phyloP scores from a whole-genome alignment of 495 filamentous ascomycete species.

The Astrocystis sublimbata region DNA sequence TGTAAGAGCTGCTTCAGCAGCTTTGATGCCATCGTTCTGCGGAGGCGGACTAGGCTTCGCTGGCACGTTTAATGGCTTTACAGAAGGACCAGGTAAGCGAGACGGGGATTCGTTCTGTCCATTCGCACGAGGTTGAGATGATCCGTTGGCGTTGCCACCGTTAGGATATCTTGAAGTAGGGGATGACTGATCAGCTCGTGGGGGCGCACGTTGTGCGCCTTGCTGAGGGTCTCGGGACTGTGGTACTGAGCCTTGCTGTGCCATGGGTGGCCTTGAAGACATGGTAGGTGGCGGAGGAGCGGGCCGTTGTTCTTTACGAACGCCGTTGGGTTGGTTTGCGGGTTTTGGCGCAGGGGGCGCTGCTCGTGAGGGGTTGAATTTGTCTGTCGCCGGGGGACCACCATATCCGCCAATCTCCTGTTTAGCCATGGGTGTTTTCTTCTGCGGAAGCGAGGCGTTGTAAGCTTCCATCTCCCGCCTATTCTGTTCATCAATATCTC shows the following conservation, averaged over 20 bases:
- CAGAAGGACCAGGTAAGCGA: constrained; percentile 63
- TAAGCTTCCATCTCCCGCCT: constrained; percentile 78
- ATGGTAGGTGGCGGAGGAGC: constrained; percentile 49
- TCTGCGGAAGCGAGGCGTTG: constrained; percentile 81
- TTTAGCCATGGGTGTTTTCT: constrained; percentile 73
- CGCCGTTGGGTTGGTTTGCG: constrained; percentile 41
- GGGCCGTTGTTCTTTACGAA: constrained; percentile 53
- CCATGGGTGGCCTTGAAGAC: constrained; percentile 39
- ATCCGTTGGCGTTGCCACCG: constrained; percentile 27
- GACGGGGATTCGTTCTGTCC: constrained; percentile 49
- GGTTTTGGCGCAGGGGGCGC: constrained; percentile 62
- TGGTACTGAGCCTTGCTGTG: constrained; percentile 35
- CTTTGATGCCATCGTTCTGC: constrained; percentile 66
- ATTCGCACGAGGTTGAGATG: constrained; percentile 33
- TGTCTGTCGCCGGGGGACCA: constrained; percentile 52
- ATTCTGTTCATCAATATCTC: constrained; percentile 65
- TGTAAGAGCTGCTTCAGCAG: constrained; percentile 78
- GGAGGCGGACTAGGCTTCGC: constrained; percentile 64
- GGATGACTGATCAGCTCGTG: constrained; percentile 25
- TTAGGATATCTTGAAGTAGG: constrained; percentile 42
- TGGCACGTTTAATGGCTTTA: constrained; percentile 91
- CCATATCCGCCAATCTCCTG: constrained; percentile 81
- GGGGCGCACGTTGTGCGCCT: constrained; percentile 27
- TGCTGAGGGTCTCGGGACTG: constrained; percentile 27
- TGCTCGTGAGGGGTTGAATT: constrained; percentile 81